Percentiles rank a stretch among this genome's conserved stretches.
These are phyloP conservation scores for Dictyostelium firmibasis DNA, from an alignment of 78 protist genomes.

Conservation along the genomic window DNA sequence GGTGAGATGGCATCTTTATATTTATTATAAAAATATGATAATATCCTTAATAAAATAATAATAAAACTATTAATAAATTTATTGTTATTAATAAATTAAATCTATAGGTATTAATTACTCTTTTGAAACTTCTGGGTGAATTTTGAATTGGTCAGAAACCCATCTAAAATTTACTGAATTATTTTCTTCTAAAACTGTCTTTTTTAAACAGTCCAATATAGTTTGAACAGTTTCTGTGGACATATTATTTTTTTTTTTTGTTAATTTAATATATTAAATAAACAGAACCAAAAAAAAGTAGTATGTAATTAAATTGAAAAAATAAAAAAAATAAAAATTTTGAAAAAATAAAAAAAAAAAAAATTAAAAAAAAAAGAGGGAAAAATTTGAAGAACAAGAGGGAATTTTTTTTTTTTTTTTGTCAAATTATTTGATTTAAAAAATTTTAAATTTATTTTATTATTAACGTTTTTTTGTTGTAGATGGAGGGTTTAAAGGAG, in stretches of 20 bases:
- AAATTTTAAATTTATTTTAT: background rate
- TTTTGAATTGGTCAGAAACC: conserved; percentile 23
- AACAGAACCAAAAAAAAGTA: background rate
- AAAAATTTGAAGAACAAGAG: background rate
- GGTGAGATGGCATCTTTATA: conserved; percentile 17
- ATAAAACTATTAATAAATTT: background rate
- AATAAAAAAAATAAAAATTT: background rate
- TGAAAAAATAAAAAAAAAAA: background rate
- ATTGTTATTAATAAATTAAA: background rate
- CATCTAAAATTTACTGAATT: conserved; percentile 35
- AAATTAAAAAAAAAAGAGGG: background rate
- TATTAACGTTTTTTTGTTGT: conserved; percentile 26
- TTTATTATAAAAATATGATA: conserved; percentile 18
- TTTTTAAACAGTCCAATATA: background rate
- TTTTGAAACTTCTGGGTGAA: conserved; percentile 51
- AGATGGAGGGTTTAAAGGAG: conserved; percentile 62
- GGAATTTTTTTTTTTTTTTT: background rate
- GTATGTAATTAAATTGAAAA: background rate
- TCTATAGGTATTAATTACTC: background rate
- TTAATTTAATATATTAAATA: background rate
- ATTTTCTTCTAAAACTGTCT: conserved; percentile 1
- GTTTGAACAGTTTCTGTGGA: background rate
- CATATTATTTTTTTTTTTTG: background rate
- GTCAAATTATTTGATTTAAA: background rate
- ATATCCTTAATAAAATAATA: background rate